These are phyloP conservation scores for Plasmopara muralis DNA, from an alignment of 352 stramenopile species.

Conservation along the genomic window DNA sequence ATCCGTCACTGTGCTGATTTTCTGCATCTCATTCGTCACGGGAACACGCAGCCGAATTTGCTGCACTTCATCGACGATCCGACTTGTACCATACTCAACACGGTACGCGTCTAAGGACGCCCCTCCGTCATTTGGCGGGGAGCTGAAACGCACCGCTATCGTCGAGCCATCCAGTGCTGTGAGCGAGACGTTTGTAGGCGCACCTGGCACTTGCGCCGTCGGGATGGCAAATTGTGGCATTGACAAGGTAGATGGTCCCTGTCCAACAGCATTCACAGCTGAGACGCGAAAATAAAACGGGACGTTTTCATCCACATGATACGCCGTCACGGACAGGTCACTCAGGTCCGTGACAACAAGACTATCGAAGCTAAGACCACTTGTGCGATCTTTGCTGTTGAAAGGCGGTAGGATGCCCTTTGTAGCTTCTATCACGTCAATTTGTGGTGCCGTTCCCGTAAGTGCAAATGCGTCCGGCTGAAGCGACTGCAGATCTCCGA, in stretches of 20 bases:
- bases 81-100: constrained; percentile 83
- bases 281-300: constrained; percentile 93
- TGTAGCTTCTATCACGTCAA: constrained; percentile 62
- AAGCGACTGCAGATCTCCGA: constrained; percentile 80
- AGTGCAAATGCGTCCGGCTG: constrained; percentile 77
- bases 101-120: constrained; percentile 82
- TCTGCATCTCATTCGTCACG: constrained; percentile 65
- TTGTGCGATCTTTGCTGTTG: constrained; percentile 81
- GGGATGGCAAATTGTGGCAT: constrained; percentile 83
- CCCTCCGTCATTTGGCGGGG: constrained; percentile 82
- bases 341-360: constrained; percentile 84
- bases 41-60: constrained; percentile 53
- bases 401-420: constrained; percentile 87
- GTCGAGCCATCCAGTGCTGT: constrained; percentile 83
- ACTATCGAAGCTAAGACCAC: constrained; percentile 82
- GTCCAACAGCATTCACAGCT: constrained; percentile 86
- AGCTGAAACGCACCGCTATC: constrained; percentile 68
- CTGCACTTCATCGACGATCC: constrained; percentile 82
- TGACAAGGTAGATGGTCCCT: constrained; percentile 55
- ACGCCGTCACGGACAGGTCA: constrained; percentile 72
- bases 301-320: constrained; percentile 89
- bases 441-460: constrained; percentile 82
- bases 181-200: constrained; percentile 70
- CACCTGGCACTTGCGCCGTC: constrained; percentile 65
- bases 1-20: constrained; percentile 64